Percentiles rank a stretch among this genome's conserved stretches.
Evolutionary conservation across 805 yeast genomes (phyloP).

Genomic region (Candida glaebosa): DNA sequence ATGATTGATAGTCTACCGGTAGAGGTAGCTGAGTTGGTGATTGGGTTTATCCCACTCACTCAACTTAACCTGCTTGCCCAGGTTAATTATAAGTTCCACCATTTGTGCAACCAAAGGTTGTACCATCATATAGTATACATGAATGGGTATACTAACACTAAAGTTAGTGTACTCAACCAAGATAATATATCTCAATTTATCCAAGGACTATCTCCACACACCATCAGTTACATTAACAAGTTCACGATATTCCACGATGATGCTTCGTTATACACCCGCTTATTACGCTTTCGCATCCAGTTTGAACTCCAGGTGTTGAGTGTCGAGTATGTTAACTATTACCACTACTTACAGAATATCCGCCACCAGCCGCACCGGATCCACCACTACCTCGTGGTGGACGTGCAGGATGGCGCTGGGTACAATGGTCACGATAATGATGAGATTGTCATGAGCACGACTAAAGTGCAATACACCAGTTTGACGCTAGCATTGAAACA

Average conservation of each 20-base stretch:
- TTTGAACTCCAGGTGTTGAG: not conserved
- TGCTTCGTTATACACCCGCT: not conserved
- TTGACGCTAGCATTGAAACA: not conserved
- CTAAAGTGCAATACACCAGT: not conserved
- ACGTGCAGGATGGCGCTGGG: not conserved
- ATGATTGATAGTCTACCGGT: not conserved
- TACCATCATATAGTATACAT: slow-evolving; percentile 11
- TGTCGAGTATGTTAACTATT: not conserved
- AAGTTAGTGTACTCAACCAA: not conserved
- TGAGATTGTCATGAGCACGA: not conserved
- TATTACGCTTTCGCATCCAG: not conserved
- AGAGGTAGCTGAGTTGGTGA: not conserved
- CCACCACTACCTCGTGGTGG: not conserved
- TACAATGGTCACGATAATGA: not conserved
- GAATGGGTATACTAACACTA: slow-evolving; percentile 4
- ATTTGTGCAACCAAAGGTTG: slow-evolving; percentile 9
- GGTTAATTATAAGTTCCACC: slow-evolving; percentile 7
- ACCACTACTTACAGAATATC: not conserved
- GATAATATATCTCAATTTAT: slow-evolving; percentile 7
- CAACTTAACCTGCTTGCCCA: slow-evolving; percentile 2
- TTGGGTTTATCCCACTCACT: not conserved
- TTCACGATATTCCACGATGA: slow-evolving; percentile 7
- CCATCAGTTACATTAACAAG: slow-evolving; percentile 8
- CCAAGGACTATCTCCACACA: slow-evolving; percentile 5
- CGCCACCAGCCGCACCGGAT: not conserved